Evolutionary conservation across 305 asterid genomes (phyloP).

Genomic region (Vinca major): DNA sequence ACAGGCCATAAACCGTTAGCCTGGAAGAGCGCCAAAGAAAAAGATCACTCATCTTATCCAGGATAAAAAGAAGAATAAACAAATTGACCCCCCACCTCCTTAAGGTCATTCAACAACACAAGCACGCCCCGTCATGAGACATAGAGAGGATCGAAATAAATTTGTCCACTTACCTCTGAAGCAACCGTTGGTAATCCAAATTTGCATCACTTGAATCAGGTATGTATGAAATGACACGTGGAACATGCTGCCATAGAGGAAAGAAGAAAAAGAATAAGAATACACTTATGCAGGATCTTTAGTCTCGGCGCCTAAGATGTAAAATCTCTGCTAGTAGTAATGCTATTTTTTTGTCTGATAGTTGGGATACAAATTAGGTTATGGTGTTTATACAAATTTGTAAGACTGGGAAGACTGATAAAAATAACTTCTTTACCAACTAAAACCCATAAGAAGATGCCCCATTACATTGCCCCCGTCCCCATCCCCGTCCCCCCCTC

Average conservation of each 20-base stretch:
- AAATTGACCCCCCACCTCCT: neutral
- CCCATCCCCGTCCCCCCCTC: neutral
- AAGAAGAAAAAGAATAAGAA: neutral
- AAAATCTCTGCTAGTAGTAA: too few species aligned
- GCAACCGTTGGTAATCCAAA: slow-evolving; percentile 54
- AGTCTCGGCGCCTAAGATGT: too few species aligned
- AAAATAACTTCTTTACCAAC: neutral
- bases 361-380: too few species aligned
- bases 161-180: slow-evolving; percentile 36
- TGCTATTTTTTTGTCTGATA: too few species aligned
- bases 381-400: neutral
- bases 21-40: slow-evolving; percentile 22
- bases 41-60: neutral
- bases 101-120: neutral
- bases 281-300: neutral
- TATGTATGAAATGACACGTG: slow-evolving; percentile 42
- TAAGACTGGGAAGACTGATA: neutral
- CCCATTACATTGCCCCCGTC: neutral
- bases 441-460: neutral
- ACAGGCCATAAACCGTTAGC: slow-evolving; percentile 45
- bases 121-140: neutral
- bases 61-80: neutral
- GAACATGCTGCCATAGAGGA: slow-evolving; percentile 40
- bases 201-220: slow-evolving; percentile 44
- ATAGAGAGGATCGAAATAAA: neutral